phyloP scores from a whole-genome alignment of 2,329 filamentous ascomycete genomes.

The Chaetomium sp. region DNA sequence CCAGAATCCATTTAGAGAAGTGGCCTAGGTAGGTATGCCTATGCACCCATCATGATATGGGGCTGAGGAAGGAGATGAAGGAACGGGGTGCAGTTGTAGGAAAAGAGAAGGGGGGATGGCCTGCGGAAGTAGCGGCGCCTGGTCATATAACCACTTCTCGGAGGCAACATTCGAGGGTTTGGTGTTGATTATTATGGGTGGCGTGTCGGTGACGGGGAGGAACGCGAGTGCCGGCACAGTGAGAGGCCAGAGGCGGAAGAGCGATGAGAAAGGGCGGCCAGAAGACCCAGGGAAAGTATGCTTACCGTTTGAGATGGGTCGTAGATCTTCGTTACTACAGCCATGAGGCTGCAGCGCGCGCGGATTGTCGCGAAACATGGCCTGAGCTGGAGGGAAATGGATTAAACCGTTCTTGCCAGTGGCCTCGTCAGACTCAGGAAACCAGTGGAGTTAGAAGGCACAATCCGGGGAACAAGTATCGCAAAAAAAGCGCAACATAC shows the following conservation, averaged over 20 bases:
- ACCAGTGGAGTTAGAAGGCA: neutral
- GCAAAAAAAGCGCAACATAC: neutral
- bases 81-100: neutral
- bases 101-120: neutral
- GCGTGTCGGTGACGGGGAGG: neutral
- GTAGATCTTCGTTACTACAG: slow-evolving; percentile 3
- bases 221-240: neutral
- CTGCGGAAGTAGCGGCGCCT: neutral
- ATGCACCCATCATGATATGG: neutral
- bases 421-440: neutral
- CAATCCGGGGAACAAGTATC: neutral
- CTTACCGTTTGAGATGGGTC: neutral
- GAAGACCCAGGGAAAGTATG: neutral
- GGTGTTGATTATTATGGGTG: neutral
- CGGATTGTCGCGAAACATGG: slow-evolving; percentile 17
- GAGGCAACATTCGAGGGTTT: neutral
- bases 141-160: too few relatives aligned
- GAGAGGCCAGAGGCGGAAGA: neutral
- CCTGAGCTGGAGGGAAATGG: neutral
- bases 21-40: neutral
- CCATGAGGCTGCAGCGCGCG: slow-evolving; percentile 5
- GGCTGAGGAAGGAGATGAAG: neutral
- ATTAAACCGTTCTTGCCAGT: neutral
- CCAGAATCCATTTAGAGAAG: slow-evolving; percentile 23
- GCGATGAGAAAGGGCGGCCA: neutral